A percentile compares a stretch with the other conserved stretches of the same genome.
These are phyloP conservation scores for Endoconidiophora laricicola DNA, from an alignment of 2,329 filamentous ascomycete genomes.

Conservation along the genomic window DNA sequence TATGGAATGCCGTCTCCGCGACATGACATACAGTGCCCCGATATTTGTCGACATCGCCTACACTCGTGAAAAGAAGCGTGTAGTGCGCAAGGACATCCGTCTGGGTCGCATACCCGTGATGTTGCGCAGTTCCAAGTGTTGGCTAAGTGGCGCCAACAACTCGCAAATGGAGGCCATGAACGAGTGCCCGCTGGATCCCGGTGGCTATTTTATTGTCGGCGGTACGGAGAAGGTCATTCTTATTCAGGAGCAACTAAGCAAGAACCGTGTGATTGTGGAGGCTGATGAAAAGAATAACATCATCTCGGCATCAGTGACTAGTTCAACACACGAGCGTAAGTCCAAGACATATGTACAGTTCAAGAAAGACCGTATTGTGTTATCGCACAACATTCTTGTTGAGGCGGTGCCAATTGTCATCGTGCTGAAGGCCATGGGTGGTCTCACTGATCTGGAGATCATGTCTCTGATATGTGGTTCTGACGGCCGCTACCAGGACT, in stretches of 20 bases:
- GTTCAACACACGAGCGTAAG: conserved; percentile 93
- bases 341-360: conserved; percentile 92
- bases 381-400: conserved; percentile 83
- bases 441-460: conserved; percentile 90
- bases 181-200: conserved; percentile 89
- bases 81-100: conserved; percentile 58
- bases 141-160: conserved; percentile 68
- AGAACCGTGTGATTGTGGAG: conserved; percentile 97
- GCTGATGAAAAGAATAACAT: conserved; percentile 80
- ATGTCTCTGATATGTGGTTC: conserved; percentile 77
- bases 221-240: conserved; percentile 98
- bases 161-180: conserved; percentile 81
- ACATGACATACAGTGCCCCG: conserved; percentile 95
- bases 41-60: conserved; percentile 89
- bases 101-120: conserved; percentile 92
- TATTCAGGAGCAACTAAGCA: conserved; percentile 96
- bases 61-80: conserved; percentile 59
- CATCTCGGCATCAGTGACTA: conserved; percentile 89
- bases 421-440: conserved; percentile 79
- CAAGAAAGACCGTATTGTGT: conserved; percentile 80
- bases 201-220: conserved; percentile 94
- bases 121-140: conserved; percentile 89
- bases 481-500: conserved; percentile 80
- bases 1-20: conserved; percentile 88
- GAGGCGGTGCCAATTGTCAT: conserved; percentile 94